Evolutionary conservation across 192 early-diverging fungal genomes (phyloP), one percentile per base, ranked within the genome.

Genomic region (Podila clonocystis): DNA sequence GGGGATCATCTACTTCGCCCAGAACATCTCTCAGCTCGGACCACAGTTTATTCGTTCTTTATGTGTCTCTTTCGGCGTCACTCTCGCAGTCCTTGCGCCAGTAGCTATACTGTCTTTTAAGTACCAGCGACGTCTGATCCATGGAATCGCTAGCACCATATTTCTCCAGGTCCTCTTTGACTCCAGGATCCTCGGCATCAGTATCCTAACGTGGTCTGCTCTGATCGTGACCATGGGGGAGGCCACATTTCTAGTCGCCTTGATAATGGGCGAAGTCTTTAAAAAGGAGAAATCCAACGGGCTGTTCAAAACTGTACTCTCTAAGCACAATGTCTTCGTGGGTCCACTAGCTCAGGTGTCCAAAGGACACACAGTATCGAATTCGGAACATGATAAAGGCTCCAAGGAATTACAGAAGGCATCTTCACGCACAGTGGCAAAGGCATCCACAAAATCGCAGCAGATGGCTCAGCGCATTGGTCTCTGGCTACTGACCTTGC

Each of bases 401-500:
- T 9, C 45, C 15, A 68, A 63, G 9, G 50, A 30, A 20, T 38
- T 31, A 9, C 3, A 9, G 29, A 13, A 50, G 36, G 3, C 67
- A 15, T 3, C 13, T 45, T 45, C 41, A 45, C 15, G 15, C 17
- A 59, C 29, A 4, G 28, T 62, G 70, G 71, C 68, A 4, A 72
- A 65, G 58, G 49, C 65, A 2, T n/a, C 50, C 8, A 24, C 69
- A 22, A 63, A 64, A 9, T 22, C 65, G 15, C 73, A 70, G 9
- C 77, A 68, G 55, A 72, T 60, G 24, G 71, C 70, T 33, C 70
- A 80, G 50, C 45, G 77, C 36, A 69, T 73, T 70, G 82, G 70
- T 22, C 63, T 85, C 2, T 87, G 78, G 73, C 15, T 85, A 17
- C n/a, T 83, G 2, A 82, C 82, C 17, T 34, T 87, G 19, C 86